Evolutionary conservation across 371 early-diverging fungal species (phyloP).

Genomic region (Apophysomyces elegans): DNA sequence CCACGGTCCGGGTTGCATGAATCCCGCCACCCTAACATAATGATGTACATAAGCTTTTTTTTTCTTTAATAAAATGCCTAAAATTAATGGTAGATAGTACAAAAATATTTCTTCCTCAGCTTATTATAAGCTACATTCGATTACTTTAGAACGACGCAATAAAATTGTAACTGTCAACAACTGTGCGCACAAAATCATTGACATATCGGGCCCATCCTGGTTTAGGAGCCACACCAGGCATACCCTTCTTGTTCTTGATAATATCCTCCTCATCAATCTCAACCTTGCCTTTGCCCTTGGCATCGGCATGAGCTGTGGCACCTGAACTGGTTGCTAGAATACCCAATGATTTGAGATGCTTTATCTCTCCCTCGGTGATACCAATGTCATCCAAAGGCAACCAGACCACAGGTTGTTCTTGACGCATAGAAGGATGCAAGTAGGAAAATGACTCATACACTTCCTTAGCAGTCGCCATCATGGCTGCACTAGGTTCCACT

Average conservation of each 20-base stretch:
- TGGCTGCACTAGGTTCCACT: background rate
- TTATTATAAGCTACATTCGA: background rate
- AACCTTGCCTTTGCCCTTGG: conserved; percentile 23
- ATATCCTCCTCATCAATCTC: conserved; percentile 19
- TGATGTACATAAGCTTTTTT: too few species aligned
- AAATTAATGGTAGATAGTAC: too few species aligned
- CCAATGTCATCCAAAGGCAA: conserved; percentile 32
- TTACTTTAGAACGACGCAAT: conserved; percentile 6
- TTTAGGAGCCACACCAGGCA: conserved; percentile 23
- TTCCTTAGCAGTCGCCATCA: background rate
- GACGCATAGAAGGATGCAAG: conserved; percentile 27
- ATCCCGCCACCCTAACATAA: too few species aligned
- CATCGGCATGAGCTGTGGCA: conserved; percentile 16
- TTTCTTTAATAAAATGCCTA: too few species aligned
- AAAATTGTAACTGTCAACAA: conserved; percentile 20
- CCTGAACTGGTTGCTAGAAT: conserved; percentile 18
- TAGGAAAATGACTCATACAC: conserved; percentile 22
- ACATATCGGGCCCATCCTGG: background rate
- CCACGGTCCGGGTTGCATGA: too few species aligned
- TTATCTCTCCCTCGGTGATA: conserved; percentile 23
- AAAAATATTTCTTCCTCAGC: too few species aligned
- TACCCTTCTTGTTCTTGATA: conserved; percentile 18
- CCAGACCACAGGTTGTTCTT: conserved; percentile 30
- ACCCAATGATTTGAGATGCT: conserved; percentile 10
- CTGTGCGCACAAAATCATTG: conserved; percentile 17